Percentiles rank a stretch among this genome's conserved stretches.
Conservation (phyloP, 306 rosid species). For the Acmispon strigosus region DNA sequence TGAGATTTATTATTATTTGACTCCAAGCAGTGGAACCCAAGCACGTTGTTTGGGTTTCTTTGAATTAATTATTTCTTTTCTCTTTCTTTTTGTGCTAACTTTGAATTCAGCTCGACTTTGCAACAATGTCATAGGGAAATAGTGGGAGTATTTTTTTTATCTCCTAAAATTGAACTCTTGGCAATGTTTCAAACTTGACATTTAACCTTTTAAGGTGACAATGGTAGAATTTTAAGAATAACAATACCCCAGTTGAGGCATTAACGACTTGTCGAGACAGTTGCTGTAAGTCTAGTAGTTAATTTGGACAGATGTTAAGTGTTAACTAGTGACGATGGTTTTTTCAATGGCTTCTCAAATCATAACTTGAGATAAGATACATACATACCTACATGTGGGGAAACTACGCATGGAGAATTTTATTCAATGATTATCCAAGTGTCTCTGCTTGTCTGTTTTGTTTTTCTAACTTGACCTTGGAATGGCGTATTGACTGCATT, state of each 20-base stretch:
- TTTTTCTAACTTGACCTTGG: slow-evolving; percentile 8
- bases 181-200: not conserved
- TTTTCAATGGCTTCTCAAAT: not conserved
- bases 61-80: not conserved
- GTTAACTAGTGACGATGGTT: not conserved
- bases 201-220: not conserved
- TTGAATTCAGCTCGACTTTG: not conserved
- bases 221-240: not conserved
- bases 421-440: not conserved
- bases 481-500: slow-evolving; percentile 25
- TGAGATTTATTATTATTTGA: not conserved
- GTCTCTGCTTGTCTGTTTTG: not conserved
- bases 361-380: not conserved
- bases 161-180: not conserved
- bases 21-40: not conserved
- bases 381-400: no score
- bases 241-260: not conserved
- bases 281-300: not conserved
- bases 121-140: not conserved
- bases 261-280: not conserved
- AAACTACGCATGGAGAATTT: not conserved
- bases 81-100: not conserved
- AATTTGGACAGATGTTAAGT: not conserved
- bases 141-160: not conserved
- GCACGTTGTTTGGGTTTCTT: not conserved